These are phyloP conservation scores for Salix udensis DNA, from an alignment of 345 rosid species.

Conservation along the genomic window DNA sequence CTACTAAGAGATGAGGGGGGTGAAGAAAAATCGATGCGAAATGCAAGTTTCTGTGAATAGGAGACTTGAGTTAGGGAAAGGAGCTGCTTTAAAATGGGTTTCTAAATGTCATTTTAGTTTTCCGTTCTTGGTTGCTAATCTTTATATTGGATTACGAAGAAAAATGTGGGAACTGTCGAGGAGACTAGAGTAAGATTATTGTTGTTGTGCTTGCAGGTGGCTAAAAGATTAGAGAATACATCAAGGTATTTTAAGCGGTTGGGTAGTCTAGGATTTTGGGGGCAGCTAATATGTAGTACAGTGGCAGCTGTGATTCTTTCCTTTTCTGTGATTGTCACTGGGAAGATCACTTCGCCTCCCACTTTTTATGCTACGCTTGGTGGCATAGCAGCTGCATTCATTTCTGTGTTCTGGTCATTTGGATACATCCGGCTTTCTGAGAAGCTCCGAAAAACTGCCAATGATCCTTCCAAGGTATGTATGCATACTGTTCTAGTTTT, in stretches of 20 bases:
- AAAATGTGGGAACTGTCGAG: background rate
- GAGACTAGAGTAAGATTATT: background rate
- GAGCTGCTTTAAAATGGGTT: background rate
- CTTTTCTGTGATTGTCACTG: constrained; percentile 71
- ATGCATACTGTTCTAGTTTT: background rate
- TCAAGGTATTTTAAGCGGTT: constrained; percentile 84
- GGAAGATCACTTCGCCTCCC: constrained; percentile 76
- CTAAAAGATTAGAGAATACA: constrained; percentile 91
- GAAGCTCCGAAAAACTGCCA: constrained; percentile 67
- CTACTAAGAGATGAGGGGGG: background rate
- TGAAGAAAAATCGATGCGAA: background rate
- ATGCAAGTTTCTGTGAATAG: background rate
- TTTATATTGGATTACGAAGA: background rate
- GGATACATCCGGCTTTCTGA: constrained; percentile 88
- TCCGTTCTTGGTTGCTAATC: background rate
- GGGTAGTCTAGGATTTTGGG: constrained; percentile 93
- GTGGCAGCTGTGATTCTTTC: constrained; percentile 91
- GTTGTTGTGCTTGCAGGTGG: constrained; percentile 47
- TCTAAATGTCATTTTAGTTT: background rate
- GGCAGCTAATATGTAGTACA: constrained; percentile 76
- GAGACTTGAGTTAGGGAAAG: background rate
- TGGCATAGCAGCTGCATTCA: constrained; percentile 85
- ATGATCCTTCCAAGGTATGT: constrained; percentile 83
- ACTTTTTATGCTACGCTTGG: constrained; percentile 84
- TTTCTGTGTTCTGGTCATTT: constrained; percentile 93